Conservation (phyloP, 495 filamentous ascomycete species). For the Hypomontagnella submonticulosa region DNA sequence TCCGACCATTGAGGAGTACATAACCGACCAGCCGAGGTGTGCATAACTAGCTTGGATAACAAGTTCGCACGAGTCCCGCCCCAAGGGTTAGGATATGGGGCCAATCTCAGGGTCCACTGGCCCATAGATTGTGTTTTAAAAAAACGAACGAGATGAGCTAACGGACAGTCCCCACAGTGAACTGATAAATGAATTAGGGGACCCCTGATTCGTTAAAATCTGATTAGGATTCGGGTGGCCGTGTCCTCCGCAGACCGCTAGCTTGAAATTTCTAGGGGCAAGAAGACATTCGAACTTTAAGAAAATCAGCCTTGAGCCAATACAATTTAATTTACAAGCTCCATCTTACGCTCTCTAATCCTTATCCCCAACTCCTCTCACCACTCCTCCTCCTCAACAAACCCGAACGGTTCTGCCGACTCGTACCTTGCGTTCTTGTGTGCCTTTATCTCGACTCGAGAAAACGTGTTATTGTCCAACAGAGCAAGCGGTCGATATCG, state of each 20-base stretch:
- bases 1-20: conserved; percentile 18
- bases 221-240: conserved; percentile 18
- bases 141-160: conserved; percentile 33
- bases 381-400: conserved; percentile 18
- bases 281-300: conserved; percentile 34
- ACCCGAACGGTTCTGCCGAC: conserved; percentile 23
- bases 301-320: conserved; percentile 25
- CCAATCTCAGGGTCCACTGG: conserved; percentile 15
- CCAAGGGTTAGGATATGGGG: background rate
- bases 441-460: conserved; percentile 18
- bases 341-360: conserved; percentile 20
- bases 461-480: conserved; percentile 3
- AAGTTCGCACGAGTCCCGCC: conserved; percentile 6
- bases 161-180: conserved; percentile 25
- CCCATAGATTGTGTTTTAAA: conserved; percentile 8
- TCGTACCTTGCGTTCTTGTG: background rate
- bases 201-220: conserved; percentile 30
- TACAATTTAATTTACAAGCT: conserved; percentile 32
- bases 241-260: conserved; percentile 40
- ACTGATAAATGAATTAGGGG: conserved; percentile 43
- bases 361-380: conserved; percentile 10
- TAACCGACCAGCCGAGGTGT: conserved; percentile 41
- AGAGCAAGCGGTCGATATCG: conserved; percentile 21
- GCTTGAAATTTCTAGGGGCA: conserved; percentile 30
- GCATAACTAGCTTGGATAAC: conserved; percentile 15